phyloP scores from a whole-genome alignment of 768 basidiomycete species.

The Plicaturopsis crispa region DNA sequence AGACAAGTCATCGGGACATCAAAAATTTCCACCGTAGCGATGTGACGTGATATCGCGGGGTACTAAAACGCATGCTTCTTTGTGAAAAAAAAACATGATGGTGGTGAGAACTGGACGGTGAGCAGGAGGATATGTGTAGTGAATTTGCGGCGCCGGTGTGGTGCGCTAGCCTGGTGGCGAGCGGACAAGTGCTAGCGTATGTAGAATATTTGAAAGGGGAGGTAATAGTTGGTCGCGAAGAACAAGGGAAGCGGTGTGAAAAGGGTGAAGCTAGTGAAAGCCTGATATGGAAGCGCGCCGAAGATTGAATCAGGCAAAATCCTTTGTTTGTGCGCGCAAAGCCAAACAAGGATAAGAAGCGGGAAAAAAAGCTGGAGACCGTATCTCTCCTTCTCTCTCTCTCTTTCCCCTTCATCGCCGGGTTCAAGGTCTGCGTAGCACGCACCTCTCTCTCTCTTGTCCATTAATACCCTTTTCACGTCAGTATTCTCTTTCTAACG shows the following conservation, averaged over 20 bases:
- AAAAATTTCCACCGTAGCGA: too few relatives aligned
- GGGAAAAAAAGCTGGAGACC: constrained; percentile 23
- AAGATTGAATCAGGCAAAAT: constrained; percentile 22
- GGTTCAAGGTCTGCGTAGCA: constrained; percentile 47
- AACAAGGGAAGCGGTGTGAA: constrained; percentile 37
- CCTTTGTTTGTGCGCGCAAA: constrained; percentile 30
- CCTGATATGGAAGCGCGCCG: constrained; percentile 10
- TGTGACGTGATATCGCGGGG: too few relatives aligned
- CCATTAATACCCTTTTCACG: constrained; percentile 45
- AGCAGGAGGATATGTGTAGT: constrained; percentile 17
- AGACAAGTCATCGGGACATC: too few relatives aligned
- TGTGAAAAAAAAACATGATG: too few relatives aligned
- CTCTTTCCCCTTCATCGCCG: constrained; percentile 36
- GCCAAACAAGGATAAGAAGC: constrained; percentile 34
- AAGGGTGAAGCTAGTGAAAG: constrained; percentile 15
- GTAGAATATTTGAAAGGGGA: constrained; percentile 12
- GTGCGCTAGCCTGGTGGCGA: background rate
- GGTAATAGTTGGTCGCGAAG: constrained; percentile 35
- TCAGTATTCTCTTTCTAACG: constrained; percentile 22
- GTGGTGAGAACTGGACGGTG: constrained; percentile 1
- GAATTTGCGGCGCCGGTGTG: constrained; percentile 1
- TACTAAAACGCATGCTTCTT: too few relatives aligned
- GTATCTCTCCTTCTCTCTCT: constrained; percentile 49
- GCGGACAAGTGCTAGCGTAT: constrained; percentile 4
- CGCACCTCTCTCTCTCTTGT: constrained; percentile 56